Conservation (phyloP, 2,329 filamentous ascomycete genomes). For the Xylariaceae sp. region DNA sequence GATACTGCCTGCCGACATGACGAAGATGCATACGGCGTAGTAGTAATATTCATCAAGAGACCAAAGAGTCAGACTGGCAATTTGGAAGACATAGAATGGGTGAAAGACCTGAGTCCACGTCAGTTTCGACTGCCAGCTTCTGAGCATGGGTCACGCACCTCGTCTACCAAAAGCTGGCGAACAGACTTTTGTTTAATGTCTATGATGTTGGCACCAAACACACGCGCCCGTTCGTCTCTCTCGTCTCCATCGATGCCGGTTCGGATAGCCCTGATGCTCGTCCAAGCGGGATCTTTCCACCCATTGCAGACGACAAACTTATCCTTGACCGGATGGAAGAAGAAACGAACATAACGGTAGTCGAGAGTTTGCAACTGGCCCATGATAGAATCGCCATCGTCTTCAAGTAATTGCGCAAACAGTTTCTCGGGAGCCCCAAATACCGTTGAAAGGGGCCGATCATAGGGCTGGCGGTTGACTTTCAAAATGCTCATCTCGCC, state of each 20-base stretch:
- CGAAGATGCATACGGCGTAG: slow-evolving; percentile 89
- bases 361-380: slow-evolving; percentile 71
- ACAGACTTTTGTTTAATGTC: slow-evolving; percentile 88
- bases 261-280: slow-evolving; percentile 66
- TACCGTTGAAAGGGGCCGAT: slow-evolving; percentile 52
- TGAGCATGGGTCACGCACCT: slow-evolving; percentile 46
- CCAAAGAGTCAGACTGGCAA: slow-evolving; percentile 91
- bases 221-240: slow-evolving; percentile 71
- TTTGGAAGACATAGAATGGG: slow-evolving; percentile 97
- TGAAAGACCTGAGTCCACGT: slow-evolving; percentile 66
- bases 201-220: slow-evolving; percentile 88
- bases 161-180: slow-evolving; percentile 78
- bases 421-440: slow-evolving; percentile 65
- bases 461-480: slow-evolving; percentile 52
- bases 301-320: slow-evolving; percentile 81
- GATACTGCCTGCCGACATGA: slow-evolving; percentile 92
- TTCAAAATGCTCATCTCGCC: slow-evolving; percentile 78
- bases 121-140: not conserved
- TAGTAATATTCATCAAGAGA: slow-evolving; percentile 96
- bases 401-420: slow-evolving; percentile 48
- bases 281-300: slow-evolving; percentile 94
- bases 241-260: slow-evolving; percentile 83
- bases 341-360: slow-evolving; percentile 92
- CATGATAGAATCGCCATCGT: slow-evolving; percentile 74
- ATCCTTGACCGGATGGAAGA: slow-evolving; percentile 82